These are phyloP conservation scores for Fistulinella cinereoalba DNA, from an alignment of 1,284 basidiomycete genomes.

Conservation along the genomic window DNA sequence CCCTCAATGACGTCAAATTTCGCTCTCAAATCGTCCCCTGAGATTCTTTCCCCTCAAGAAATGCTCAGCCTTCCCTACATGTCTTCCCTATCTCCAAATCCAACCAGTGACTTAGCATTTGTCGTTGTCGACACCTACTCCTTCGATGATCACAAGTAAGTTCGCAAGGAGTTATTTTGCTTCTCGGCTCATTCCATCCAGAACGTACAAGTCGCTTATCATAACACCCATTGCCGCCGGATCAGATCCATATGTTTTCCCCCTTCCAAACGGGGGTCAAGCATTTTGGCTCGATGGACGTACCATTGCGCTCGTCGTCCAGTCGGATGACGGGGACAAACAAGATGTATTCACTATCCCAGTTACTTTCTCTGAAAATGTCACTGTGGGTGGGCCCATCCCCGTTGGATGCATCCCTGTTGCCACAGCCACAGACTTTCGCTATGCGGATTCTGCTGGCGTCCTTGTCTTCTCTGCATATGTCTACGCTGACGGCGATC, in stretches of 20 bases:
- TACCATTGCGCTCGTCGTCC: conserved; percentile 66
- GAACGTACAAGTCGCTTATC: conserved; percentile 68
- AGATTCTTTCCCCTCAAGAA: conserved; percentile 69
- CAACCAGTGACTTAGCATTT: conserved; percentile 64
- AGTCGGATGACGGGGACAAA: conserved; percentile 43
- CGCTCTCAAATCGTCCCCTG: conserved; percentile 51
- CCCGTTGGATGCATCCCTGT: conserved; percentile 64
- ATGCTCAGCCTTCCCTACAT: conserved; percentile 71
- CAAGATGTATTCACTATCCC: conserved; percentile 60
- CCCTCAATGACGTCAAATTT: conserved; percentile 42
- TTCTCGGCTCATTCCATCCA: conserved; percentile 27
- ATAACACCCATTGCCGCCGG: conserved; percentile 54
- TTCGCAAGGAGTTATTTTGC: conserved; percentile 9
- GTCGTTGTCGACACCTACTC: conserved; percentile 69
- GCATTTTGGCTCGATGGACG: conserved; percentile 71
- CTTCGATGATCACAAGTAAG: conserved; percentile 68
- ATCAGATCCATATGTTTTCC: conserved; percentile 48
- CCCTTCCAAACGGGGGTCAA: conserved; percentile 62
- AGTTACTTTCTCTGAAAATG: conserved; percentile 38
- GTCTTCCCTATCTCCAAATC: conserved; percentile 62
- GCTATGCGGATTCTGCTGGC: conserved; percentile 51
- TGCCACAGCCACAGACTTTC: conserved; percentile 64
- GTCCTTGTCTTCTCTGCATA: conserved; percentile 72
- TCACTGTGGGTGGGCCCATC: conserved; percentile 37
- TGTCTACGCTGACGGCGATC: conserved; percentile 71